Percentiles rank a stretch among this genome's conserved stretches.
Conservation (phyloP, 1,139 yeast species). For the Candida sanyaensis region DNA sequence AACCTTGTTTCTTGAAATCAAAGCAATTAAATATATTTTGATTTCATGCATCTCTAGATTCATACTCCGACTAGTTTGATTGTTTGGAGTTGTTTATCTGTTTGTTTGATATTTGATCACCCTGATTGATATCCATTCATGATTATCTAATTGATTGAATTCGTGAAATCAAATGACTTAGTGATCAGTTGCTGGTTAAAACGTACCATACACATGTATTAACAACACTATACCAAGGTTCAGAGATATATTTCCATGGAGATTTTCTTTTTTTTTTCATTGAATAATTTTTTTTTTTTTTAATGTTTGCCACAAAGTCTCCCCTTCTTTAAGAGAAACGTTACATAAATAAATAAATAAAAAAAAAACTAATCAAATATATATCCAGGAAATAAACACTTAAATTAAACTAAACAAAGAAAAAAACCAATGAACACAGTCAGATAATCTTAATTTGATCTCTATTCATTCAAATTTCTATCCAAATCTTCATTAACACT, state of each 20-base stretch:
- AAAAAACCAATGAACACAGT: not conserved
- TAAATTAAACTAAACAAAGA: not conserved
- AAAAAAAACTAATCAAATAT: not conserved
- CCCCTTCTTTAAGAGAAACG: not conserved
- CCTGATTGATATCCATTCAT: constrained; percentile 12
- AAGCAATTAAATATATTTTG: not conserved
- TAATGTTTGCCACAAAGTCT: not conserved
- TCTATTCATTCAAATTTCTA: constrained; percentile 27
- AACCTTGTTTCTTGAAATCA: constrained; percentile 14
- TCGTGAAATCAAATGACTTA: constrained; percentile 9
- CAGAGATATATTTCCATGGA: not conserved
- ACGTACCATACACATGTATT: not conserved
- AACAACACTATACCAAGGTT: not conserved
- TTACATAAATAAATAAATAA: no score
- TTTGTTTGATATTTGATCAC: constrained; percentile 17
- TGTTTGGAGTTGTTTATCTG: not conserved
- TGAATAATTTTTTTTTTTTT: not conserved
- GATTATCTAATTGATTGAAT: not conserved
- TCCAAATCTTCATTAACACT: constrained; percentile 34
- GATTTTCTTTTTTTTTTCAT: not conserved
- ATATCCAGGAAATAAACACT: not conserved
- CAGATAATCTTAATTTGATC: not conserved
- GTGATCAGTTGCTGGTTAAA: constrained; percentile 5
- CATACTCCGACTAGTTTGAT: not conserved
- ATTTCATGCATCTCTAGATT: constrained; percentile 14